These are phyloP conservation scores for Boletus hoseneyae DNA, from an alignment of 1,284 basidiomycete species.

Conservation along the genomic window DNA sequence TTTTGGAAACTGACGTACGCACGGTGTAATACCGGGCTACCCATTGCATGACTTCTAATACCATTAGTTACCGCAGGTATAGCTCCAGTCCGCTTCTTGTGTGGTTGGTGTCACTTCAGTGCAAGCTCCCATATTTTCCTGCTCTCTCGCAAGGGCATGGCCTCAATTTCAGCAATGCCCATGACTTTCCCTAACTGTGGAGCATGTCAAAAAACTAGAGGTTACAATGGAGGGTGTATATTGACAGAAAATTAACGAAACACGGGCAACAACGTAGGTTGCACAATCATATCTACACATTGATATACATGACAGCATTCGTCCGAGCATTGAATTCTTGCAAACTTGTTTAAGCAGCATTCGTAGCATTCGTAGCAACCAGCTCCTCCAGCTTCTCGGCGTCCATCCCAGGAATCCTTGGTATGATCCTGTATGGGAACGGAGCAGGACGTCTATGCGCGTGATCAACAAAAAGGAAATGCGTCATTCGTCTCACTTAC, in stretches of 20 bases:
- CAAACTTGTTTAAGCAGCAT: neutral
- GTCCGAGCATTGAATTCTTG: neutral
- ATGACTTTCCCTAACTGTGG: too few relatives aligned
- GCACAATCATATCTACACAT: too few relatives aligned
- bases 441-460: slow-evolving; percentile 7
- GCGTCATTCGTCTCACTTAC: slow-evolving; percentile 2
- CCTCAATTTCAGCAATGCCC: too few relatives aligned
- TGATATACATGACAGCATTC: too few relatives aligned
- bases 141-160: too few relatives aligned
- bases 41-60: too few relatives aligned
- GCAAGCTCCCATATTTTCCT: neutral
- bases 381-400: slow-evolving; percentile 4
- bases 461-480: neutral
- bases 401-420: slow-evolving; percentile 2
- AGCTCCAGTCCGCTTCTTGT: neutral
- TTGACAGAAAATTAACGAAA: too few relatives aligned
- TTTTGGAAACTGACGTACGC: neutral
- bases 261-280: too few relatives aligned
- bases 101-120: neutral
- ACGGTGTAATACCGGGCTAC: neutral
- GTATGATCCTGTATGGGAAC: slow-evolving; percentile 8
- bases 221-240: too few relatives aligned
- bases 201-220: too few relatives aligned
- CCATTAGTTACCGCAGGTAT: too few relatives aligned
- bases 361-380: neutral